Percentiles rank a stretch among this genome's conserved stretches.
These are phyloP conservation scores for Cordia subcordata DNA, from an alignment of 257 asterid species.

Conservation along the genomic window DNA sequence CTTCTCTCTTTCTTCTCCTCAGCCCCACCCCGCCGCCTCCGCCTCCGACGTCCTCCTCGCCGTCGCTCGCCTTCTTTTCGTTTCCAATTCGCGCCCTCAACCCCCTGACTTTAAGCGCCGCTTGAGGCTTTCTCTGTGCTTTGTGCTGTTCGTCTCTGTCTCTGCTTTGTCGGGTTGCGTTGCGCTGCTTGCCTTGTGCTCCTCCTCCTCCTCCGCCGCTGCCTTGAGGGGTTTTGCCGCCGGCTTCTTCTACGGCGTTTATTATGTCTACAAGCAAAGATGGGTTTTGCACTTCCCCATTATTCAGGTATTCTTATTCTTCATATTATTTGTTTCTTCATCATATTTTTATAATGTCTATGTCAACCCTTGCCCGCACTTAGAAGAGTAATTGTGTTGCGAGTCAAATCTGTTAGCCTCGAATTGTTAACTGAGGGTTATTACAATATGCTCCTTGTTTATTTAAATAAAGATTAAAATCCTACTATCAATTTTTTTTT, in stretches of 20 bases:
- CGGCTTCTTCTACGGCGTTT: constrained; percentile 64
- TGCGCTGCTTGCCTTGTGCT: constrained; percentile 40
- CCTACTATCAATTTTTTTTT: too few species aligned
- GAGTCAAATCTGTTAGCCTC: too few species aligned
- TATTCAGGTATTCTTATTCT: constrained; percentile 53
- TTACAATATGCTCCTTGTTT: too few species aligned
- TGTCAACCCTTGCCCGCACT: too few species aligned
- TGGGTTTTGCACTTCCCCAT: constrained; percentile 88
- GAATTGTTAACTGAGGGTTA: too few species aligned
- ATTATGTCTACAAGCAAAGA: constrained; percentile 54
- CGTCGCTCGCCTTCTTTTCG: constrained; percentile 43
- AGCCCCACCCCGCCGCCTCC: constrained; percentile 50
- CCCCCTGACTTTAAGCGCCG: constrained; percentile 37
- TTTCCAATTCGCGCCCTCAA: constrained; percentile 36
- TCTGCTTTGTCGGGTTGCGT: constrained; percentile 46
- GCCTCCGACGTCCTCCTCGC: constrained; percentile 45
- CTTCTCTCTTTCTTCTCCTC: constrained; percentile 71
- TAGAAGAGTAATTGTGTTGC: too few species aligned
- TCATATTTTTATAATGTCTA: too few species aligned
- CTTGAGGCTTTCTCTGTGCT: constrained; percentile 56
- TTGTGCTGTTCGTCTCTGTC: constrained; percentile 47
- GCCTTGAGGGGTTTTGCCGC: constrained; percentile 53
- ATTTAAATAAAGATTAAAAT: too few species aligned
- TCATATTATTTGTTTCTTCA: too few species aligned
- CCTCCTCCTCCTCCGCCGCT: constrained; percentile 25